These are phyloP conservation scores for Tothia fuscella DNA, from an alignment of 2,329 filamentous ascomycete genomes.

Conservation along the genomic window DNA sequence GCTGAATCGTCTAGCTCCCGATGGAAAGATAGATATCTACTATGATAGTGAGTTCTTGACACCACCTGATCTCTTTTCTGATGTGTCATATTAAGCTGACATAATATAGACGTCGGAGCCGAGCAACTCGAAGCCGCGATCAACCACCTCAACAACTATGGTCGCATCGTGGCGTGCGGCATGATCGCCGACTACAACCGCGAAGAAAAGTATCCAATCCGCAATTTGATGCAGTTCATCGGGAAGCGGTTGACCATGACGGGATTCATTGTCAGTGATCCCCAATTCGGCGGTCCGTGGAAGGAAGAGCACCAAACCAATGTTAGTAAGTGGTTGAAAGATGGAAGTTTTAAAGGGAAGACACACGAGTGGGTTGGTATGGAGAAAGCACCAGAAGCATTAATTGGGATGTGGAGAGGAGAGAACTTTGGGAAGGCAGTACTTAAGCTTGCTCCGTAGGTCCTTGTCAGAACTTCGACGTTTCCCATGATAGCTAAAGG, in stretches of 20 bases:
- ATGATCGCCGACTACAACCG: slow-evolving; percentile 73
- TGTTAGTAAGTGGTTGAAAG: slow-evolving; percentile 61
- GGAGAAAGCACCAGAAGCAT: slow-evolving; percentile 60
- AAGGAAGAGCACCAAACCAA: slow-evolving; percentile 60
- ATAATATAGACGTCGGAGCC: slow-evolving; percentile 48
- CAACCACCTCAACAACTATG: slow-evolving; percentile 49
- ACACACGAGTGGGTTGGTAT: slow-evolving; percentile 61
- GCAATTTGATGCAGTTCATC: slow-evolving; percentile 54
- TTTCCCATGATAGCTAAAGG: too few relatives aligned
- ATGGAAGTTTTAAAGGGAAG: slow-evolving; percentile 63
- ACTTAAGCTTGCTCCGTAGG: too few relatives aligned
- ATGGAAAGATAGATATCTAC: slow-evolving; percentile 66
- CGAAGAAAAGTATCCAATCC: slow-evolving; percentile 51
- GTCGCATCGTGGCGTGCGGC: slow-evolving; percentile 48
- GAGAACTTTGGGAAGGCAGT: too few relatives aligned
- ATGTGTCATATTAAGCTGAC: neutral
- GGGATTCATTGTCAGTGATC: slow-evolving; percentile 63
- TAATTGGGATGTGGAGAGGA: slow-evolving; percentile 63
- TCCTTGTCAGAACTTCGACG: too few relatives aligned
- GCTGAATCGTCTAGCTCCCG: slow-evolving; percentile 55
- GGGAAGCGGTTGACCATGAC: slow-evolving; percentile 56
- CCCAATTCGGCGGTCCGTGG: slow-evolving; percentile 55
- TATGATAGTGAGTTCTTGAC: slow-evolving; percentile 47
- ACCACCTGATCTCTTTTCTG: neutral
- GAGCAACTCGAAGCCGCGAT: slow-evolving; percentile 61